Base-by-base conservation (phyloP, 208 protist genomes). In the Leishmania gerbilli region DNA sequence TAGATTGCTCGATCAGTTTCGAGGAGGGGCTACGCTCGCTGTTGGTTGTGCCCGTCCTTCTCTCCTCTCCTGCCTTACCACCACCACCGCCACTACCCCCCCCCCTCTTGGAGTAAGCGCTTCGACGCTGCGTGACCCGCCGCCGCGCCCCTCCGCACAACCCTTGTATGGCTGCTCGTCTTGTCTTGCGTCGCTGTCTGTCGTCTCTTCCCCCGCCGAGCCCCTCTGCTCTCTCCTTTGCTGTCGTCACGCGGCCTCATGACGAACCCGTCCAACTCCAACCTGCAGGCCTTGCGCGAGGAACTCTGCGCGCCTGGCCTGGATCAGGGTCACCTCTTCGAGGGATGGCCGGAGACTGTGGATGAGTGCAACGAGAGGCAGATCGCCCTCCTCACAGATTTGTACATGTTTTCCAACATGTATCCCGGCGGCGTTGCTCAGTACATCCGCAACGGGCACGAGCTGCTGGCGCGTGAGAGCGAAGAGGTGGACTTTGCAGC, bases 381-480 rank as follows among this genome's bases (percentile, higher is more conserved):
- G 64, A 6, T 88, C 15, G 71, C 82, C 17, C 51, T 93, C 6
- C 60, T 97, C 40, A 80, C 49, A 62, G 84, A 93, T 81, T 87
- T 98, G 21, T 86, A 95, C 84, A 51, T 53, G 65, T 95, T 96
- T 71, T 42, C 58, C 0, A 64, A 82, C 27, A 49, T 72, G 24
- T 98, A 98, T 85, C 86, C 87, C 24, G 95, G 95, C 55, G 95
- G 95, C 7, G 89, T 98, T 34, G 56, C 84, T 68, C 85, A 89
- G 75, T 99, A 99, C 88, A 90, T 96, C 58, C 84, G 84, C 15
- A 98, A 88, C 40, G 96, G 91, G 9, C 76, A 82, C 40, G 84
- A 84, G 81, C 93, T 99, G 42, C 87, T 99, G 68, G 78, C 56
- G 49, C 15, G 60, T 34, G 74, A 81, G 49, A 79, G 67, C 17